Percentiles rank a stretch among this genome's conserved stretches.
phyloP scores from a whole-genome alignment of 257 asterid species.

The Gardenia jasminoides region DNA sequence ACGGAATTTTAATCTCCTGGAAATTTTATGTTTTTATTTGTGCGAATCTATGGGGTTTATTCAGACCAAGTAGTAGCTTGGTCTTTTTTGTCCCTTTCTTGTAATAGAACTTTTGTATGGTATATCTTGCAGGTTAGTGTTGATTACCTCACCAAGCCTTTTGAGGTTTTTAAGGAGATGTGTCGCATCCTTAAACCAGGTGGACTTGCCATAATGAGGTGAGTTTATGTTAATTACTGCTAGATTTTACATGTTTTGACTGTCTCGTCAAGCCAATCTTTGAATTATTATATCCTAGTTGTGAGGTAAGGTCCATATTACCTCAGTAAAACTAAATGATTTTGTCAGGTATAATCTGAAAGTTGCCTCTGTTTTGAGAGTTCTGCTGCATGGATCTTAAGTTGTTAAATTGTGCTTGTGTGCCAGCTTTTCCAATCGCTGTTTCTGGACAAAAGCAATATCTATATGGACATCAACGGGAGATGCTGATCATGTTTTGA shows the following conservation, averaged over 20 bases:
- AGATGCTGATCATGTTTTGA: slow-evolving; percentile 84
- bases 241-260: background rate
- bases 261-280: background rate
- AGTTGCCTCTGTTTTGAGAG: background rate
- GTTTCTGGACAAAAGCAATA: slow-evolving; percentile 96
- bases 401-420: slow-evolving; percentile 19
- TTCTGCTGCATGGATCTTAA: background rate
- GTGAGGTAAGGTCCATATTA: background rate
- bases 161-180: slow-evolving; percentile 91
- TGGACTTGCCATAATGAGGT: slow-evolving; percentile 87
- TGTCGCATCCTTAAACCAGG: slow-evolving; percentile 83
- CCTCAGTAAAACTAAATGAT: too few species aligned
- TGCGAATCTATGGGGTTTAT: background rate
- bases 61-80: background rate
- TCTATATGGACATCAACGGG: slow-evolving; percentile 98
- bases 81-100: background rate
- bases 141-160: slow-evolving; percentile 85
- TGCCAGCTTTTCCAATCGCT: slow-evolving; percentile 88
- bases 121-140: slow-evolving; percentile 74
- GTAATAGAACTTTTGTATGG: background rate
- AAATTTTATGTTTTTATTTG: background rate
- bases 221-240: background rate
- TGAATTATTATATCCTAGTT: background rate
- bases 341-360: background rate
- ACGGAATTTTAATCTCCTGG: background rate